Conservation (phyloP, 2,329 filamentous ascomycete species). For the Fusarium scirpi region DNA sequence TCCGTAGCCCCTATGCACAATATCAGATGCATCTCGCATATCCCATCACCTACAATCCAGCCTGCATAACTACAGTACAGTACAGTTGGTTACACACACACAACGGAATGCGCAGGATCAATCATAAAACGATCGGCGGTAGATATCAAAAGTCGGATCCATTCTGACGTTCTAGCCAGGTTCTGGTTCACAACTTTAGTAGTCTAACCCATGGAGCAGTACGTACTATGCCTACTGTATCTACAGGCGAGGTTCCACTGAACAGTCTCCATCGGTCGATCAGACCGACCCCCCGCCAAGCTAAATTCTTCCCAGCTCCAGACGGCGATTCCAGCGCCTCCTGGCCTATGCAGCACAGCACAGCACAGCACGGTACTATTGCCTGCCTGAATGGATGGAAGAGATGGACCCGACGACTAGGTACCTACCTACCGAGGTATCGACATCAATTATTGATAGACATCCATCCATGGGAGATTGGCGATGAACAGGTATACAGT, state of each 20-base stretch:
- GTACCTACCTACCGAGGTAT: background rate
- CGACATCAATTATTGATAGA: constrained; percentile 7
- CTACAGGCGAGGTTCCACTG: constrained; percentile 11
- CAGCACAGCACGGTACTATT: background rate
- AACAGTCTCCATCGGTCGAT: constrained; percentile 42
- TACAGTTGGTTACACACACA: background rate
- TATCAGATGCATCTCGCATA: background rate
- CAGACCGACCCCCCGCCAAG: constrained; percentile 39
- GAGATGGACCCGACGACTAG: background rate
- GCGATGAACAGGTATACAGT: background rate
- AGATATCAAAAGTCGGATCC: constrained; percentile 22
- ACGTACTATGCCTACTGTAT: background rate
- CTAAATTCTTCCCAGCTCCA: constrained; percentile 32
- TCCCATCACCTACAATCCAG: background rate
- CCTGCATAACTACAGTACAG: background rate
- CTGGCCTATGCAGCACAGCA: background rate
- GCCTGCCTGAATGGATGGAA: background rate
- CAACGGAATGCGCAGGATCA: background rate
- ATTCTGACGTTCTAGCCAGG: constrained; percentile 25
- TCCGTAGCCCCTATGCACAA: background rate
- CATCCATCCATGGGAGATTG: constrained; percentile 9
- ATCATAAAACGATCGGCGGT: constrained; percentile 25
- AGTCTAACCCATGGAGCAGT: background rate
- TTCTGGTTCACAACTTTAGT: constrained; percentile 11
- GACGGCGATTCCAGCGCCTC: constrained; percentile 31